Evolutionary conservation across 1,284 basidiomycete species (phyloP), one percentile per base, ranked within the genome.

Genomic region (Stereum hirsutum): DNA sequence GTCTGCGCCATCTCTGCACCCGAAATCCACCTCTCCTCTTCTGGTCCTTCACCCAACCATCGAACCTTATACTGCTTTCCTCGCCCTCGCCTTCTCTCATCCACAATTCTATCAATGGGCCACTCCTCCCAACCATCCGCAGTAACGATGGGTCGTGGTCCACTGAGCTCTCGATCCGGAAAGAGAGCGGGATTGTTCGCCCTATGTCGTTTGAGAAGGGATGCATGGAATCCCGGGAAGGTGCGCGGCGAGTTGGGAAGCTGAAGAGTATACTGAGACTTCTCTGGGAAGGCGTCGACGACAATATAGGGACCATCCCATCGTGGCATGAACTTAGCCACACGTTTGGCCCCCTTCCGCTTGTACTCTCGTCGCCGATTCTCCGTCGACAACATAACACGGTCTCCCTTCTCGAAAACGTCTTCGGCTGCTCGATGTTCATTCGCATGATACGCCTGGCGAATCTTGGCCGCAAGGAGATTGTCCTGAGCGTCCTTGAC

Each of bases 251-350:
- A 39, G 35, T 3, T n/a, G 11, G 49, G 51, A 7, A 53, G 24
- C 20, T 46, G 31, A 2, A 56, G 47, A 4, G 46, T 51, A 23
- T 51, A 54, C 0, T 39, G 28, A 8, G 46, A 53, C 7, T 28
- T 35, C 8, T 41, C 51, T 4, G 52, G 48, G 17, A 43, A 40
- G 14, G 39, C 40, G 15, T 35, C 17, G 1, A 34, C 20, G 24
- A 55, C 42, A 2, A 7, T 45, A 38, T 54, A 55, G 6, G 49
- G 50, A 2, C 53, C 49, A 32, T 55, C 47, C 24, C 27, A 52
- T 1, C 46, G 48, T 0, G 53, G 52, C 48, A 54, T 53, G 43
- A 54, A 53, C 27, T 54, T 54, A 1, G 53, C 49, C 1, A 53
- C 50, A 19, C 48, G 43, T 2, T 40, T 25, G 12, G 37, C 26